Percentiles rank a stretch among this genome's conserved stretches.
phyloP scores from a whole-genome alignment of 768 basidiomycete genomes.

The Pulveroboletus sp. region DNA sequence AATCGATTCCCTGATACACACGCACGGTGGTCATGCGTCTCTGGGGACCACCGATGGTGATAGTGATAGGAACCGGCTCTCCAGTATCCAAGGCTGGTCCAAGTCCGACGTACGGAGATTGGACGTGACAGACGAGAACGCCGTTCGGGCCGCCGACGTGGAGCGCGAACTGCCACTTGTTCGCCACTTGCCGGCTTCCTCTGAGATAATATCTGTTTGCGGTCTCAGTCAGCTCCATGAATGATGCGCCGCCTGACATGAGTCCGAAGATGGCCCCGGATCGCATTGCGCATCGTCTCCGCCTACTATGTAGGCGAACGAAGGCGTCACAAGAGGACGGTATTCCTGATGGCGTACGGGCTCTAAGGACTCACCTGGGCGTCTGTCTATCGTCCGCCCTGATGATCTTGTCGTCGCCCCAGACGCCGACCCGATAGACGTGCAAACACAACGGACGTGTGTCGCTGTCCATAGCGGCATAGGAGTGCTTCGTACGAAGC shows the following conservation, averaged over 20 bases:
- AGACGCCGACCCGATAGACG: constrained; percentile 28
- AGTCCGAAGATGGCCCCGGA: no score
- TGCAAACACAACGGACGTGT: constrained; percentile 20
- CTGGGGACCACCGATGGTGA: constrained; percentile 15
- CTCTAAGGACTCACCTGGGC: constrained; percentile 16
- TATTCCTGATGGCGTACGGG: background rate
- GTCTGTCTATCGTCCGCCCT: constrained; percentile 27
- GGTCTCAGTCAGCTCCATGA: background rate
- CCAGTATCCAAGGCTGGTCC: no score
- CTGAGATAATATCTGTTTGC: constrained; percentile 25
- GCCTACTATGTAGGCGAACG: no score
- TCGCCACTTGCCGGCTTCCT: constrained; percentile 11
- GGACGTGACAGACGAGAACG: constrained; percentile 20
- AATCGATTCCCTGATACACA: constrained; percentile 9
- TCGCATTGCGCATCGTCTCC: no score
- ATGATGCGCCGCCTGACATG: no score
- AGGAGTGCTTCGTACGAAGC: background rate
- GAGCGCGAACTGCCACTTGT: constrained; percentile 26
- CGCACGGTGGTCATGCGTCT: constrained; percentile 2
- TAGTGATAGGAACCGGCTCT: constrained; percentile 14
- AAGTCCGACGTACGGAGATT: constrained; percentile 30
- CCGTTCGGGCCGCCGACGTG: constrained; percentile 19
- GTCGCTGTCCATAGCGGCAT: background rate
- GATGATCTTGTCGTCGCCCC: constrained; percentile 28
- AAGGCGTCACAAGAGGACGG: no score